These are phyloP conservation scores for Sphaerulina musiva DNA, from an alignment of 2,329 filamentous ascomycete genomes.

Conservation along the genomic window DNA sequence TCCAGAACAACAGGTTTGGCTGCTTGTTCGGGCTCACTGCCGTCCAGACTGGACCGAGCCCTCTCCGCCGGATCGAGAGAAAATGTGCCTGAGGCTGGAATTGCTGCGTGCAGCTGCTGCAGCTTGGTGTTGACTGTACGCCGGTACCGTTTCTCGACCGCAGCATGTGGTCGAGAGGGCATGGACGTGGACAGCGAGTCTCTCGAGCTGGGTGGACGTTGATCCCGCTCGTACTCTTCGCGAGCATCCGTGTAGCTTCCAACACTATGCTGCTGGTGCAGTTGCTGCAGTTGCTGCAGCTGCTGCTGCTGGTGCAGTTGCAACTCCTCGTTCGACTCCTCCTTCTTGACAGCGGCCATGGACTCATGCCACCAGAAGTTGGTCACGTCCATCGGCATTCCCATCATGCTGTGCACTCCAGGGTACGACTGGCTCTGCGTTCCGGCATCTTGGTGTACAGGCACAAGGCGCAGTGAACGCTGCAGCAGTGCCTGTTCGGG, in stretches of 20 bases:
- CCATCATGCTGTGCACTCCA: not conserved
- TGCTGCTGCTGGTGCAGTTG: too few relatives aligned
- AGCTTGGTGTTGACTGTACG: conserved; percentile 18
- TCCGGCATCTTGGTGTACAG: not conserved
- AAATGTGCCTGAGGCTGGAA: conserved; percentile 17
- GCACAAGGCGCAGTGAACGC: conserved; percentile 1
- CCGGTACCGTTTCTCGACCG: conserved; percentile 18
- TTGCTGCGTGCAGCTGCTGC: conserved; percentile 16
- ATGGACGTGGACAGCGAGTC: conserved; percentile 4
- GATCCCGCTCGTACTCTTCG: conserved; percentile 1
- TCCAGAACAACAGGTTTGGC: conserved; percentile 19
- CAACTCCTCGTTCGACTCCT: not conserved
- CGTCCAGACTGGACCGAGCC: conserved; percentile 2
- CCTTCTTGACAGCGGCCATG: not conserved
- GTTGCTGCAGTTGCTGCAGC: too few relatives aligned
- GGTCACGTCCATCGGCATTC: not conserved
- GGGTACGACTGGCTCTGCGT: not conserved
- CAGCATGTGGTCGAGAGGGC: conserved; percentile 16
- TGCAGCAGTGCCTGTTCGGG: not conserved
- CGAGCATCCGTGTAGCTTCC: not conserved
- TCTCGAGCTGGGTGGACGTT: conserved; percentile 1
- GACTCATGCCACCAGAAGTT: not conserved
- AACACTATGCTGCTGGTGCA: not conserved
- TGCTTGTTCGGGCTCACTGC: conserved; percentile 10
- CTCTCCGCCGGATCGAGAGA: conserved; percentile 4